These are phyloP conservation scores for Lactifluus volemus DNA, from an alignment of 768 basidiomycete genomes.

Conservation along the genomic window DNA sequence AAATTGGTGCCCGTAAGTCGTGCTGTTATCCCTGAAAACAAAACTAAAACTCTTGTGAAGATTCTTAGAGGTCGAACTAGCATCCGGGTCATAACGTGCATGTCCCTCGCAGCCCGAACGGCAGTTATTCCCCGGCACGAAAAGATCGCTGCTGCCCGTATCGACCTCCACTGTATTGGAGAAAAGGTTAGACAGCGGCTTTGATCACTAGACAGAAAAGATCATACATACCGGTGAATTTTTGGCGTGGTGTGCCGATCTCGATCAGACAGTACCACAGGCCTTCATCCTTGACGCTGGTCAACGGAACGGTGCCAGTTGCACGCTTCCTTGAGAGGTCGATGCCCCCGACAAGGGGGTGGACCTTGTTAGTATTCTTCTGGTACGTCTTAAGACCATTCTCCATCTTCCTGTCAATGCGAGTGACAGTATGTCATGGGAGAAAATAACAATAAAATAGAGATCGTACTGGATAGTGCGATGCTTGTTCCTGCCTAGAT, in stretches of 20 bases:
- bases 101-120: constrained; percentile 23
- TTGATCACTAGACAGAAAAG: not conserved
- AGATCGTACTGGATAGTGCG: not conserved
- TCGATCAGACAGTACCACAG: constrained; percentile 17
- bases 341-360: not conserved
- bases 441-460: not conserved
- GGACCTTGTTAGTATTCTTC: constrained; percentile 15
- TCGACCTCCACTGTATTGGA: constrained; percentile 31
- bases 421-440: not conserved
- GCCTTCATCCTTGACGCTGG: not conserved
- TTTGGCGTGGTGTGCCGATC: constrained; percentile 16
- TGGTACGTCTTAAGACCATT: constrained; percentile 5
- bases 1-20: constrained; percentile 29
- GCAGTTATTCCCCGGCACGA: constrained; percentile 29
- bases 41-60: constrained; percentile 26
- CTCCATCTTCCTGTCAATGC: constrained; percentile 8
- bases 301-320: not conserved
- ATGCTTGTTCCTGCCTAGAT: no score
- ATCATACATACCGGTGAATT: constrained; percentile 8
- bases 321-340: not conserved
- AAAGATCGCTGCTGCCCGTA: constrained; percentile 27
- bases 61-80: constrained; percentile 20
- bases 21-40: constrained; percentile 33
- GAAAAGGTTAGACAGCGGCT: not conserved
- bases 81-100: not conserved